Conservation (phyloP, 1,139 yeast species). For the Candida sp. region DNA sequence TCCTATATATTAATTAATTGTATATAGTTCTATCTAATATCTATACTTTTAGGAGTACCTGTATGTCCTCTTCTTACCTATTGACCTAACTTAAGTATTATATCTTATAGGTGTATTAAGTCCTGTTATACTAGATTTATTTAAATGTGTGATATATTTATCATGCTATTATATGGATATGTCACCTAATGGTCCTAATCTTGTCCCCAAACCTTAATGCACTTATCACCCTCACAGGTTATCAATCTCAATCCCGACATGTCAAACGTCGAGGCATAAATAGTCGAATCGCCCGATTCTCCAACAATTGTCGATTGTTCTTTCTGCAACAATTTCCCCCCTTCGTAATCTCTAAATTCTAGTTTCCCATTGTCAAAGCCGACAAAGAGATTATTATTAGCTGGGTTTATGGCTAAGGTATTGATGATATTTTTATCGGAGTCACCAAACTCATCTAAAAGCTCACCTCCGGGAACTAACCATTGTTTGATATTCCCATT, state of each 20-base stretch:
- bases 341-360: conserved; percentile 74
- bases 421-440: conserved; percentile 49
- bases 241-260: conserved; percentile 75
- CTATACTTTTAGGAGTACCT: background rate
- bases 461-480: conserved; percentile 75
- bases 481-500: conserved; percentile 82
- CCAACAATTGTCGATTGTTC: conserved; percentile 55
- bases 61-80: no score
- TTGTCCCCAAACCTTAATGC: conserved; percentile 81
- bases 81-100: no score
- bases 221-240: conserved; percentile 89
- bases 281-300: conserved; percentile 67
- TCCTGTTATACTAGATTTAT: no score
- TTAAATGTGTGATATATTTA: no score
- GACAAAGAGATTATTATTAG: conserved; percentile 66
- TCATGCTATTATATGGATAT: no score
- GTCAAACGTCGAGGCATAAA: conserved; percentile 74
- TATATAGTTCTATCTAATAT: background rate
- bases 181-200: conserved; percentile 10
- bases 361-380: conserved; percentile 85
- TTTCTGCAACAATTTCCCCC: conserved; percentile 62
- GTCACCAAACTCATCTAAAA: conserved; percentile 43
- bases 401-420: conserved; percentile 59
- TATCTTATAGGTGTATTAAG: no score
- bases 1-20: background rate